These are phyloP conservation scores for Paramicrosporidium saccamoebae DNA, from an alignment of 371 early-diverging fungal species.

Conservation along the genomic window DNA sequence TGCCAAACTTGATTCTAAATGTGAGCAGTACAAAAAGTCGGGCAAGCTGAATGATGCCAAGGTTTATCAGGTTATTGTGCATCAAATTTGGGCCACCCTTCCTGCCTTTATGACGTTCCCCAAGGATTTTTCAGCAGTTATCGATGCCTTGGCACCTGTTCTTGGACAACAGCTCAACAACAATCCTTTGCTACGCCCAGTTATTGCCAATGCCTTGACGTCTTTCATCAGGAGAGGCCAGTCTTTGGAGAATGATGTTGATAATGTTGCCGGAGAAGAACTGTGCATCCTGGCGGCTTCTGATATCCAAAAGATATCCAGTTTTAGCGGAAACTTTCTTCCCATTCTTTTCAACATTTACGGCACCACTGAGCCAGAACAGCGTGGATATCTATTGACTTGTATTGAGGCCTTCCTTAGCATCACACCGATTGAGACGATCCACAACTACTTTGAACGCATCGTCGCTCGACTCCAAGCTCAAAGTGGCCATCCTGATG, in stretches of 20 bases:
- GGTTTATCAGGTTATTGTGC: conserved; percentile 46
- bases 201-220: too few species aligned
- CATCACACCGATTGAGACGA: conserved; percentile 13
- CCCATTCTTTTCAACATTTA: conserved; percentile 49
- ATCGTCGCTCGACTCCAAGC: too few species aligned
- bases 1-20: conserved; percentile 25
- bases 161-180: too few species aligned
- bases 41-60: conserved; percentile 45
- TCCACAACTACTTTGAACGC: conserved; percentile 7
- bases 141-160: too few species aligned
- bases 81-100: conserved; percentile 61
- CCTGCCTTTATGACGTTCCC: conserved; percentile 55
- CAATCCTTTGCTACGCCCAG: too few species aligned
- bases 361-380: conserved; percentile 20
- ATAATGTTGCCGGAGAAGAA: conserved; percentile 29
- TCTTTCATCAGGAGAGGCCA: too few species aligned
- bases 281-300: too few species aligned
- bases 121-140: conserved; percentile 16
- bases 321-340: conserved; percentile 29
- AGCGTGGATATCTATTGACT: conserved; percentile 27
- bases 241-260: too few species aligned
- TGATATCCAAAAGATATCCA: conserved; percentile 17
- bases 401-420: conserved; percentile 25
- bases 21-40: conserved; percentile 15
- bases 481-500: too few species aligned